Evolutionary conservation across 176 grass and related monocot species (phyloP).

Genomic region (Ananas comosus): DNA sequence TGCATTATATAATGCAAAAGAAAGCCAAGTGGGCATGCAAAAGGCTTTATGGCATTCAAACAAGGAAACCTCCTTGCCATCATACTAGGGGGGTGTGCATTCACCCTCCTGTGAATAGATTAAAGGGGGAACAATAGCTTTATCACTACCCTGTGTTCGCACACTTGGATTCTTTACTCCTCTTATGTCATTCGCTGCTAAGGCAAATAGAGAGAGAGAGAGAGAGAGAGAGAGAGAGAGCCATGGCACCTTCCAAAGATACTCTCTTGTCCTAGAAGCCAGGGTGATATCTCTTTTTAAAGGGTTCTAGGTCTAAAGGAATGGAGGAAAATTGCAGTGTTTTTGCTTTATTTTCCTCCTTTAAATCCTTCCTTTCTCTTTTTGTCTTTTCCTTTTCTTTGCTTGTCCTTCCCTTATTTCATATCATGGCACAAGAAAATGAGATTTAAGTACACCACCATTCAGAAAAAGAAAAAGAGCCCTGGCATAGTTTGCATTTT

Average conservation of each 20-base stretch:
- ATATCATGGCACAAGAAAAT: constrained; percentile 1
- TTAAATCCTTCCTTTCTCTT: constrained; percentile 23
- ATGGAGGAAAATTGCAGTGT: neutral
- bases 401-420: constrained; percentile 17
- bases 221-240: constrained; percentile 19
- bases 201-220: constrained; percentile 11
- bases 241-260: constrained; percentile 52
- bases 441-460: constrained; percentile 18
- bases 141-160: constrained; percentile 15
- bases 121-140: constrained; percentile 21
- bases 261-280: constrained; percentile 42
- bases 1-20: constrained; percentile 4
- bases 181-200: constrained; percentile 30
- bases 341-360: constrained; percentile 13
- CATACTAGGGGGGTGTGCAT: constrained; percentile 39
- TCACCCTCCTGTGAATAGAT: constrained; percentile 16
- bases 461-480: constrained; percentile 21
- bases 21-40: neutral
- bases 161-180: constrained; percentile 18
- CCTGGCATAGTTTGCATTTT: neutral
- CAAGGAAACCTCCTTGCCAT: constrained; percentile 22
- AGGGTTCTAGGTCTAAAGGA: constrained; percentile 17
- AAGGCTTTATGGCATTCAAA: constrained; percentile 14
- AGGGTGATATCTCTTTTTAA: constrained; percentile 1
- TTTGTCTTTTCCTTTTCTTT: constrained; percentile 33